Percentiles rank a stretch among this genome's conserved stretches.
phyloP scores from a whole-genome alignment of 805 yeast species.

The Barnettozyma siamensis region DNA sequence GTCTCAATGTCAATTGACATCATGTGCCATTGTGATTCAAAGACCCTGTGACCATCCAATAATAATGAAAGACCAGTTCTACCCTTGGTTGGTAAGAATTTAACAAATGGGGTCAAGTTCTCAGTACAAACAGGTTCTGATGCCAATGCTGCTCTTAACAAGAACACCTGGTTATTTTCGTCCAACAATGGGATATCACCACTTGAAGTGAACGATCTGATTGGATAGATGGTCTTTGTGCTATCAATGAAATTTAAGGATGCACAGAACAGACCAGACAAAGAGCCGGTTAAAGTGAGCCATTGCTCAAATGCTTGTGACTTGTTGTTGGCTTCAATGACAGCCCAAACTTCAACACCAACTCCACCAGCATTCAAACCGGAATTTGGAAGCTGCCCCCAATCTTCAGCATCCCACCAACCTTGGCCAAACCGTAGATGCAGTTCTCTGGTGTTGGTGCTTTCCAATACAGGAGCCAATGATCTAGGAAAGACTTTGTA shows the following conservation, averaged over 20 bases:
- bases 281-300: constrained; percentile 63
- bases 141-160: constrained; percentile 82
- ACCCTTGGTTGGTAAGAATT: constrained; percentile 87
- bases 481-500: constrained; percentile 74
- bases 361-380: constrained; percentile 84
- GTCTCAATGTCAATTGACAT: constrained; percentile 80
- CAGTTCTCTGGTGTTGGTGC: constrained; percentile 64
- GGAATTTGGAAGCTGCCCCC: constrained; percentile 75
- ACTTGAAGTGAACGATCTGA: constrained; percentile 29
- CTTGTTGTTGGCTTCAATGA: constrained; percentile 56
- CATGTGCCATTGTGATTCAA: constrained; percentile 91
- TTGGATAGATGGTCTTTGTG: constrained; percentile 68
- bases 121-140: constrained; percentile 96
- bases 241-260: constrained; percentile 84
- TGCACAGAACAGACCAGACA: constrained; percentile 93
- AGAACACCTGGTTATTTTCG: constrained; percentile 37
- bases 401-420: constrained; percentile 84
- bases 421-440: constrained; percentile 90
- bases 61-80: constrained; percentile 81
- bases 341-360: constrained; percentile 92
- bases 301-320: constrained; percentile 58
- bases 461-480: constrained; percentile 67
- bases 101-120: constrained; percentile 88
- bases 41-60: constrained; percentile 84
- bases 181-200: constrained; percentile 25